A percentile compares a stretch with the other conserved stretches of the same genome.
These are phyloP conservation scores for Leptosphaerulina australis DNA, from an alignment of 2,329 filamentous ascomycete genomes.

Conservation along the genomic window DNA sequence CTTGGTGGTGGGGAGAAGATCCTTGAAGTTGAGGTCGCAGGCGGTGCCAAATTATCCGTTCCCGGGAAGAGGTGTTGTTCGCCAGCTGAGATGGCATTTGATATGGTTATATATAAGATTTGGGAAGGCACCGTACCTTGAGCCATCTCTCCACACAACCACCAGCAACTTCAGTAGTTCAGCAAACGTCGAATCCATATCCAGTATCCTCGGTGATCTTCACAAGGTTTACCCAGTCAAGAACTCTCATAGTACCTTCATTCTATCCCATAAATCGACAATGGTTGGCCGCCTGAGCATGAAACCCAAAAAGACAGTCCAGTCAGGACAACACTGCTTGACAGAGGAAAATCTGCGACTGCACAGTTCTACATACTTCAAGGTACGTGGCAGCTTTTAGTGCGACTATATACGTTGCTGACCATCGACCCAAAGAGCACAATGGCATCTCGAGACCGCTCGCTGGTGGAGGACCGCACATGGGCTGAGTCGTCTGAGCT, in stretches of 20 bases:
- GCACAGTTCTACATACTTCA: constrained; percentile 33
- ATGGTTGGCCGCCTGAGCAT: constrained; percentile 14
- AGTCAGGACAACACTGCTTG: constrained; percentile 18
- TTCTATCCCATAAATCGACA: constrained; percentile 10
- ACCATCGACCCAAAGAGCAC: constrained; percentile 17
- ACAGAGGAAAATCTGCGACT: constrained; percentile 43
- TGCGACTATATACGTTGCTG: constrained; percentile 3
- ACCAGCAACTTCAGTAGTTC: constrained; percentile 2
- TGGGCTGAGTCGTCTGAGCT: constrained; percentile 20
- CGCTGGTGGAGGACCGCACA: constrained; percentile 27
- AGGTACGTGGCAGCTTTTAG: constrained; percentile 24
- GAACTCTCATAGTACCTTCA: constrained; percentile 5
- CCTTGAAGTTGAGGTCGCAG: constrained; percentile 24
- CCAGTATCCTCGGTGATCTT: not conserved
- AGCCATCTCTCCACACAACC: constrained; percentile 1
- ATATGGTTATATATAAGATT: constrained; percentile 21
- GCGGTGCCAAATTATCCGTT: constrained; percentile 28
- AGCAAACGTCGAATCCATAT: not conserved
- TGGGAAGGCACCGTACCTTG: constrained; percentile 1
- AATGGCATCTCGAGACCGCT: constrained; percentile 15
- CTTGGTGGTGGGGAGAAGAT: constrained; percentile 27
- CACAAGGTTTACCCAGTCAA: constrained; percentile 4
- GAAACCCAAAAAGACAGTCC: constrained; percentile 9
- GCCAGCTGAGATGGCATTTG: constrained; percentile 15
- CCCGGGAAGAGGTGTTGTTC: constrained; percentile 21